These are phyloP conservation scores for Hypoxylon perforatum DNA, from an alignment of 495 filamentous ascomycete genomes.

Conservation along the genomic window DNA sequence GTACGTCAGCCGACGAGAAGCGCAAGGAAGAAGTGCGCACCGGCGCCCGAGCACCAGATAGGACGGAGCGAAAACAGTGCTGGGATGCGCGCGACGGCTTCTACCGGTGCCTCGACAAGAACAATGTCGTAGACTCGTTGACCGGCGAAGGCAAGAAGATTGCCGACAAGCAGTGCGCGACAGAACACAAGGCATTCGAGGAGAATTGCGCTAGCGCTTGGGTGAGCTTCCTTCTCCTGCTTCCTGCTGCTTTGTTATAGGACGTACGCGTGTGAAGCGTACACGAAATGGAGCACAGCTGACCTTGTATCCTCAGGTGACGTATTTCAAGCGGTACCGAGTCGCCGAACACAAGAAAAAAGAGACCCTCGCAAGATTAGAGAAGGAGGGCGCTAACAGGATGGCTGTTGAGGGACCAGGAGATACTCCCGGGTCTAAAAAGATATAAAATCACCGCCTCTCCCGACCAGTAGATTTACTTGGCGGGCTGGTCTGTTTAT, in stretches of 20 bases:
- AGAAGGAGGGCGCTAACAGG: constrained; percentile 79
- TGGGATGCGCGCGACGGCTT: constrained; percentile 88
- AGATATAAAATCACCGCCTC: constrained; percentile 4
- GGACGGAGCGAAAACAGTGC: constrained; percentile 80
- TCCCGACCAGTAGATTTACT: background rate
- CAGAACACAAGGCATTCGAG: constrained; percentile 74
- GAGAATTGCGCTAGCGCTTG: constrained; percentile 80
- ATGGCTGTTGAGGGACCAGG: constrained; percentile 53
- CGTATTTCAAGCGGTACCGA: constrained; percentile 95
- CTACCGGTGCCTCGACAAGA: constrained; percentile 83
- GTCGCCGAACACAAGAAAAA: constrained; percentile 91
- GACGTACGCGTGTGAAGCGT: background rate
- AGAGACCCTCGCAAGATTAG: constrained; percentile 78
- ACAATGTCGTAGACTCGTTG: constrained; percentile 85
- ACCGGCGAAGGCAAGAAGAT: constrained; percentile 70
- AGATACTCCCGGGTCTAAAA: constrained; percentile 21
- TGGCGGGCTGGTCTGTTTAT: background rate
- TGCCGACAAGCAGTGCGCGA: constrained; percentile 72
- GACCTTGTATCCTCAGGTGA: constrained; percentile 68
- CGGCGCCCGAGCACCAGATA: constrained; percentile 78
- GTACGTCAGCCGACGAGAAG: constrained; percentile 57
- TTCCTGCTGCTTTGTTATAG: background rate
- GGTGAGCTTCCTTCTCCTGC: constrained; percentile 64
- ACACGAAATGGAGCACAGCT: background rate
- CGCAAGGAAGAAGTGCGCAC: constrained; percentile 63